These are phyloP conservation scores for Stagonosporopsis chrysanthemi DNA, from an alignment of 2,329 filamentous ascomycete species.

Conservation along the genomic window DNA sequence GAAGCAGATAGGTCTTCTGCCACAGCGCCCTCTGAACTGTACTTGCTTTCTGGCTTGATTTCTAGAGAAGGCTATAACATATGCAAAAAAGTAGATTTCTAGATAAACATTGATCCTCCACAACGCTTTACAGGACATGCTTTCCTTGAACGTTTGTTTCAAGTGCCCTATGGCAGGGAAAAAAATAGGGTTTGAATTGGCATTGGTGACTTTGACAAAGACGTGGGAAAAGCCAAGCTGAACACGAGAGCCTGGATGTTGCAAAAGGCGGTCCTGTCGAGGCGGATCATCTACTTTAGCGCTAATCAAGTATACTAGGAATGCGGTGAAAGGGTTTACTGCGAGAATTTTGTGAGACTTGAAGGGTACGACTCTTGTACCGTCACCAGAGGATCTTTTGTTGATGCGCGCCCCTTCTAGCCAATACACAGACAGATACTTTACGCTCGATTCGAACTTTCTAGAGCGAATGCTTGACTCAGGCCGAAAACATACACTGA, in stretches of 20 bases:
- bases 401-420: no score
- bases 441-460: conserved; percentile 25
- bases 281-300: conserved; percentile 29
- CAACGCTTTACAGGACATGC: conserved; percentile 6
- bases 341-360: conserved; percentile 26
- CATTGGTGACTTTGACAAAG: conserved; percentile 14
- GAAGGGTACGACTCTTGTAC: conserved; percentile 26
- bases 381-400: no score
- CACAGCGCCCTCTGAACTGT: no score
- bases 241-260: conserved; percentile 33
- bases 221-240: conserved; percentile 17
- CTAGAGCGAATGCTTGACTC: conserved; percentile 19
- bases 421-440: conserved; percentile 15
- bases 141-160: conserved; percentile 14
- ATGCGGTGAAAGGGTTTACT: conserved; percentile 26
- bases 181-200: conserved; percentile 22
- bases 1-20: no score
- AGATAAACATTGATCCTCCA: no score
- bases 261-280: conserved; percentile 26
- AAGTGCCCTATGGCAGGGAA: conserved; percentile 8
- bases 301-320: conserved; percentile 29
- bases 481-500: conserved; percentile 9
- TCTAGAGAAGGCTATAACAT: no score
- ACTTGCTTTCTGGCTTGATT: no score
- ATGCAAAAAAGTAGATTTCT: no score